phyloP scores from a whole-genome alignment of 192 early-diverging fungal species.

The Coemansia biformis region DNA sequence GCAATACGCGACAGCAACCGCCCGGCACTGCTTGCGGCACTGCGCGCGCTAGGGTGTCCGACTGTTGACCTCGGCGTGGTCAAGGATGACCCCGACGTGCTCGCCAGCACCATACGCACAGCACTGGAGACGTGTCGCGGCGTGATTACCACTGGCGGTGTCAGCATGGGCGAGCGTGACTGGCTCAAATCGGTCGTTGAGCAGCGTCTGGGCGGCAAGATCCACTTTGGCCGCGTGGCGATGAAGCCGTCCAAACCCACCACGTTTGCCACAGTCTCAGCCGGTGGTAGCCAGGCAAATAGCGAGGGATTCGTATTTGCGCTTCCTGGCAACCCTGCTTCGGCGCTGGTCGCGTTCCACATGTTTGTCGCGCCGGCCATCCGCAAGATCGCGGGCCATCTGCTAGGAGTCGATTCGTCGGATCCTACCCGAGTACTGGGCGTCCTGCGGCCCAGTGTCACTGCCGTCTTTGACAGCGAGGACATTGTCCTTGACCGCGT shows the following conservation, averaged over 20 bases:
- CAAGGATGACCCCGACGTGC: slow-evolving; percentile 57
- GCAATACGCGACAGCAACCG: slow-evolving; percentile 83
- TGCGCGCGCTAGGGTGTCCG: slow-evolving; percentile 59
- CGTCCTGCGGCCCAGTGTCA: slow-evolving; percentile 56
- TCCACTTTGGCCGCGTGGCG: slow-evolving; percentile 85
- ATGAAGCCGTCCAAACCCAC: slow-evolving; percentile 97
- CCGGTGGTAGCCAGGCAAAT: too few relatives aligned
- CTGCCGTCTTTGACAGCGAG: slow-evolving; percentile 67
- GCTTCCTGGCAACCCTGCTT: slow-evolving; percentile 93
- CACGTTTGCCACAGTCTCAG: slow-evolving; percentile 77
- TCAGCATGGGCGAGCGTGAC: slow-evolving; percentile 98
- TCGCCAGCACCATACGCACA: slow-evolving; percentile 48
- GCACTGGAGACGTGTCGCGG: slow-evolving; percentile 63
- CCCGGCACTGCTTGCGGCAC: slow-evolving; percentile 64
- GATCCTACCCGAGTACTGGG: slow-evolving; percentile 6
- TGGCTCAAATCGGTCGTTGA: slow-evolving; percentile 83
- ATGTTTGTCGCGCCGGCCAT: slow-evolving; percentile 86
- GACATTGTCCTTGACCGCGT: slow-evolving; percentile 22
- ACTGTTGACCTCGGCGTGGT: slow-evolving; percentile 71
- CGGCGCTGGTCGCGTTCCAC: slow-evolving; percentile 81
- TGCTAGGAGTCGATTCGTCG: not conserved
- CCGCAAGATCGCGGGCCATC: slow-evolving; percentile 68
- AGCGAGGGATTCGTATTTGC: slow-evolving; percentile 70
- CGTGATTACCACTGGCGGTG: slow-evolving; percentile 88
- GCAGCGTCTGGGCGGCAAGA: slow-evolving; percentile 64